These are phyloP conservation scores for Moesziomyces sp. DNA, from an alignment of 1,284 basidiomycete genomes.

Conservation along the genomic window DNA sequence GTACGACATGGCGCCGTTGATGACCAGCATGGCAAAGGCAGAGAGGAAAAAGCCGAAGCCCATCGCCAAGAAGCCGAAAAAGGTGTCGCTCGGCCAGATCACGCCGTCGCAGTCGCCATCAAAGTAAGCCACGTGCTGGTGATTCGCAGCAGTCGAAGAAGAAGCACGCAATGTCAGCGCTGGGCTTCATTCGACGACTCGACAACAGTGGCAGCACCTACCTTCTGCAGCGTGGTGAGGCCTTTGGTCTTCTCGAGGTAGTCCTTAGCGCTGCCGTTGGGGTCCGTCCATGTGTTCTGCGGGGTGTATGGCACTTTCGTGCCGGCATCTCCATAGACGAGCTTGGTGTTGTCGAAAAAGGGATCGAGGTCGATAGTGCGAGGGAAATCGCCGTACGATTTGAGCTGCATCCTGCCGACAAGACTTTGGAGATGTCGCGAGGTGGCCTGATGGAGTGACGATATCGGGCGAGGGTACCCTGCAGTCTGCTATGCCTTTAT, in stretches of 20 bases:
- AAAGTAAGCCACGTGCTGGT: slow-evolving; percentile 71
- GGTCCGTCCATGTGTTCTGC: slow-evolving; percentile 48
- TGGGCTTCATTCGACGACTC: not conserved
- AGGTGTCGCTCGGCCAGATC: slow-evolving; percentile 73
- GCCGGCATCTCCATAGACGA: slow-evolving; percentile 30
- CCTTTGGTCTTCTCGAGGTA: slow-evolving; percentile 49
- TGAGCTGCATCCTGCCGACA: slow-evolving; percentile 11
- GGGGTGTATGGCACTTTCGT: slow-evolving; percentile 46
- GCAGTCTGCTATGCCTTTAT: too few species aligned
- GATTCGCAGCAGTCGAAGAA: not conserved
- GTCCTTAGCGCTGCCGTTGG: slow-evolving; percentile 47
- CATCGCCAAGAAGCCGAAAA: slow-evolving; percentile 71
- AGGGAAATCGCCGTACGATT: slow-evolving; percentile 15
- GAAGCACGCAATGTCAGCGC: not conserved
- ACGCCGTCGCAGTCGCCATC: slow-evolving; percentile 72
- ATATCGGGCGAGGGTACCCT: too few species aligned
- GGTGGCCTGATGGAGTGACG: too few species aligned
- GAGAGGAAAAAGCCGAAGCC: slow-evolving; percentile 70
- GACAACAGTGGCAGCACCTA: slow-evolving; percentile 2
- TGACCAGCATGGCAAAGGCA: slow-evolving; percentile 68
- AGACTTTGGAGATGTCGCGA: too few species aligned
- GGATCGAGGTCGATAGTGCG: slow-evolving; percentile 44
- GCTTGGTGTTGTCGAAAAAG: slow-evolving; percentile 49
- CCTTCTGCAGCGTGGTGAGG: slow-evolving; percentile 67
- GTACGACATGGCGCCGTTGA: slow-evolving; percentile 67